These are phyloP conservation scores for Penicillium sp. DNA, from an alignment of 2,329 filamentous ascomycete genomes.

Conservation along the genomic window DNA sequence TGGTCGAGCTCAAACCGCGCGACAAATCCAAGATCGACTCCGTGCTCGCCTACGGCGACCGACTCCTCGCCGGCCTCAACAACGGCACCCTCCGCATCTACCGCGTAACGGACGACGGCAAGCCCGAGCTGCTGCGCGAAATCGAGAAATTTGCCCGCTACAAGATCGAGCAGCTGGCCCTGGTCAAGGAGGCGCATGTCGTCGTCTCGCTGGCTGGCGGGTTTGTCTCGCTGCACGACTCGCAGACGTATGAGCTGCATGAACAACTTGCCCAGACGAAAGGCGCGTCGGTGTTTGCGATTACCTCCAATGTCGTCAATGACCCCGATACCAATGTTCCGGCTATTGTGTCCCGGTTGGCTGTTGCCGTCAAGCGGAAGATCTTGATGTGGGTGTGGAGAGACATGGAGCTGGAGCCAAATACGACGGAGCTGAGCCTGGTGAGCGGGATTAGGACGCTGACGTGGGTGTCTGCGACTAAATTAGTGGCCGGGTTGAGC, in stretches of 20 bases:
- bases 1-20: slow-evolving; percentile 92
- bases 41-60: slow-evolving; percentile 87
- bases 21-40: slow-evolving; percentile 98
- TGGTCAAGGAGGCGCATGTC: slow-evolving; percentile 91
- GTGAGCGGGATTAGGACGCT: slow-evolving; percentile 81
- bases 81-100: slow-evolving; percentile 87
- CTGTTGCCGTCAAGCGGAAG: slow-evolving; percentile 88
- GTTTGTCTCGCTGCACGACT: slow-evolving; percentile 83
- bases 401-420: slow-evolving; percentile 76
- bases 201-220: slow-evolving; percentile 89
- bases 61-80: slow-evolving; percentile 86
- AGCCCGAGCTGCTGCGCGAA: slow-evolving; percentile 83
- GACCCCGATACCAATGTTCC: slow-evolving; percentile 83
- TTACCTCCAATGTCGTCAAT: slow-evolving; percentile 93
- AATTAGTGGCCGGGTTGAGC: slow-evolving; percentile 84
- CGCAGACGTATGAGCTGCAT: slow-evolving; percentile 77
- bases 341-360: slow-evolving; percentile 85
- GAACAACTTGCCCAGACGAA: slow-evolving; percentile 79
- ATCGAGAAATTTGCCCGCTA: slow-evolving; percentile 90
- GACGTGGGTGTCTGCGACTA: slow-evolving; percentile 86
- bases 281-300: slow-evolving; percentile 84
- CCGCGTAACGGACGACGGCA: slow-evolving; percentile 62
- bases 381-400: slow-evolving; percentile 93
- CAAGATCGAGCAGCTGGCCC: slow-evolving; percentile 87
- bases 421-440: slow-evolving; percentile 73